Evolutionary conservation across 805 yeast species (phyloP).

Genomic region (Zygosaccharomyces pseudorouxii): DNA sequence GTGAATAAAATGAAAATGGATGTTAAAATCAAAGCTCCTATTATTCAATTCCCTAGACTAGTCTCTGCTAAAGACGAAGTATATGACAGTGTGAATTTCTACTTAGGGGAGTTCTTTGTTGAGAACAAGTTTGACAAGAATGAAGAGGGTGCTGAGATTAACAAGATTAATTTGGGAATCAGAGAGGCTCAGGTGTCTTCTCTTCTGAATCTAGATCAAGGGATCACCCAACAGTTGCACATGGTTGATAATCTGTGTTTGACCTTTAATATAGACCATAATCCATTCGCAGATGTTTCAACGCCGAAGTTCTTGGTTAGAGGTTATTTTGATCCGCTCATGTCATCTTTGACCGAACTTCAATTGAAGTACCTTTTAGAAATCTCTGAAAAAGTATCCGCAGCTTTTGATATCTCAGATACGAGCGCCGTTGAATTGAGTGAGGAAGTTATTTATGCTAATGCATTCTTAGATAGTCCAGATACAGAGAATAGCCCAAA

Average conservation of each 20-base stretch:
- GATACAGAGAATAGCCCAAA: slow-evolving; percentile 15
- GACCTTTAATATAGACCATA: slow-evolving; percentile 52
- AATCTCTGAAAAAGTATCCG: slow-evolving; percentile 51
- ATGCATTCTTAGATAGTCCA: slow-evolving; percentile 39
- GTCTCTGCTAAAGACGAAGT: slow-evolving; percentile 39
- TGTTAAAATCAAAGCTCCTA: slow-evolving; percentile 73
- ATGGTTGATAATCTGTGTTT: slow-evolving; percentile 65
- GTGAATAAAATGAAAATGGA: slow-evolving; percentile 62
- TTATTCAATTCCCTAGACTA: slow-evolving; percentile 67
- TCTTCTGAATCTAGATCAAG: slow-evolving; percentile 45
- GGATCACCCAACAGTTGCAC: slow-evolving; percentile 48
- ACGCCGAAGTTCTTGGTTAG: slow-evolving; percentile 47
- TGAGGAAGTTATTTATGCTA: slow-evolving; percentile 63
- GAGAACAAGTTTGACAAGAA: slow-evolving; percentile 50
- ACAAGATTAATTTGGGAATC: slow-evolving; percentile 62
- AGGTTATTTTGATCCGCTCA: slow-evolving; percentile 59
- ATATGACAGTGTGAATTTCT: slow-evolving; percentile 61
- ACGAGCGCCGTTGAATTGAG: slow-evolving; percentile 50
- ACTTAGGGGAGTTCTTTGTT: slow-evolving; percentile 79
- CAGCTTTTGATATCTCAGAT: slow-evolving; percentile 47
- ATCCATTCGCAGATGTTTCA: slow-evolving; percentile 36
- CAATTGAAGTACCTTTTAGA: slow-evolving; percentile 58
- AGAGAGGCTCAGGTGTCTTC: slow-evolving; percentile 69
- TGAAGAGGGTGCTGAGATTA: slow-evolving; percentile 37
- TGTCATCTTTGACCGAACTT: slow-evolving; percentile 57